Percentiles rank a stretch among this genome's conserved stretches.
Conservation (phyloP, 768 basidiomycete species). For the Tylopilus felleus region DNA sequence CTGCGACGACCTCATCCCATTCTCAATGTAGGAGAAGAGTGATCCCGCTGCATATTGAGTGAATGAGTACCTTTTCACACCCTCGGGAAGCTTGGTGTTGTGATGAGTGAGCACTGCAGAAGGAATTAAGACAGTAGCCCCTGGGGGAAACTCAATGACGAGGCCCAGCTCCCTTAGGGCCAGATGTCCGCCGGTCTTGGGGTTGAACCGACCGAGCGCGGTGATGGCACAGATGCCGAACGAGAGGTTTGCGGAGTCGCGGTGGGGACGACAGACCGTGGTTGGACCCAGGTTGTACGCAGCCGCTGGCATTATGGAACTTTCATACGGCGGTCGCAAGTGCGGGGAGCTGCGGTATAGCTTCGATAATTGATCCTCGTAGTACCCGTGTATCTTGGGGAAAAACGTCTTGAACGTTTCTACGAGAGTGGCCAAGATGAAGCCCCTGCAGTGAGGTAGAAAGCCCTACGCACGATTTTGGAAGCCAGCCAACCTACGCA, state of each 20-base stretch:
- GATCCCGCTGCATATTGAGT: slow-evolving; percentile 1
- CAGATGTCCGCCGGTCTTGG: neutral
- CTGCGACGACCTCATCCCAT: slow-evolving; percentile 6
- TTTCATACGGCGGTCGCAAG: neutral
- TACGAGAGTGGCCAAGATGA: neutral
- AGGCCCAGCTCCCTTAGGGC: neutral
- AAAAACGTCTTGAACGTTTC: neutral
- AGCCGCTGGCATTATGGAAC: neutral
- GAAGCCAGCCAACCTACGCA: neutral
- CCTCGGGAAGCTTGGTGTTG: neutral
- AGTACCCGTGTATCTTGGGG: neutral
- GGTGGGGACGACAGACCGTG: neutral
- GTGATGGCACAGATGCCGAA: slow-evolving; percentile 8
- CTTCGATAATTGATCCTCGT: neutral
- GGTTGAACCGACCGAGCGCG: neutral
- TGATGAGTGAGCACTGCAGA: neutral
- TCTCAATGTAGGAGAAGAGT: slow-evolving; percentile 6
- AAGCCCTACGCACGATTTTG: neutral
- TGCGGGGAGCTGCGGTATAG: fast-evolving
- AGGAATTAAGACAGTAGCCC: neutral
- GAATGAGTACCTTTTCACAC: neutral
- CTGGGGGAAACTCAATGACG: neutral
- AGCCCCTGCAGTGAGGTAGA: too few relatives aligned
- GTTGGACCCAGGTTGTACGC: slow-evolving; percentile 1
- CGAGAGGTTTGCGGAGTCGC: neutral